phyloP scores from a whole-genome alignment of 1,284 basidiomycete species.

The Athelia psychrophila region DNA sequence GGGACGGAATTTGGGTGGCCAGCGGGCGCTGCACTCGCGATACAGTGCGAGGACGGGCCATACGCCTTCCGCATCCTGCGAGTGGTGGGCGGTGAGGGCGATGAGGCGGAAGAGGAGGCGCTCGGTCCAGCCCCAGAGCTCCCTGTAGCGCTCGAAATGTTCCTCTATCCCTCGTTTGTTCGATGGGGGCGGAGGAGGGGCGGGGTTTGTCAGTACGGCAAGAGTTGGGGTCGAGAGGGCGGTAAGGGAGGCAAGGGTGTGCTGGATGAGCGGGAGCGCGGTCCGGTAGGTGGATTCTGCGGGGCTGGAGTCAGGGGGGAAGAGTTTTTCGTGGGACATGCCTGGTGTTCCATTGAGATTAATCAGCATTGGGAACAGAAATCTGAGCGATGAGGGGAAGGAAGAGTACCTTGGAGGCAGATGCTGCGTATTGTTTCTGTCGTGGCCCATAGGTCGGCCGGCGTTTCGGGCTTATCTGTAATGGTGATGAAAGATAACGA shows the following conservation, averaged over 20 bases:
- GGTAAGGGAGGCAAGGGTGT: too few relatives aligned
- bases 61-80: constrained; percentile 36
- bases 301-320: too few relatives aligned
- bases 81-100: constrained; percentile 45
- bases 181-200: too few relatives aligned
- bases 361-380: constrained; percentile 1
- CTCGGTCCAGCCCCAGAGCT: constrained; percentile 81
- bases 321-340: constrained; percentile 46
- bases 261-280: too few relatives aligned
- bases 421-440: constrained; percentile 62
- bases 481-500: too few relatives aligned
- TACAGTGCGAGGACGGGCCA: constrained; percentile 68
- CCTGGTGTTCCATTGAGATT: constrained; percentile 25
- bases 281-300: too few relatives aligned
- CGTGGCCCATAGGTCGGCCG: constrained; percentile 60
- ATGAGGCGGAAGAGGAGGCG: constrained; percentile 68
- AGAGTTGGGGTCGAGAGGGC: too few relatives aligned
- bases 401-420: constrained; percentile 61
- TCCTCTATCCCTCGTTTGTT: constrained; percentile 56
- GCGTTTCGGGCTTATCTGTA: constrained; percentile 29
- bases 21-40: constrained; percentile 57
- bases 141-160: constrained; percentile 39
- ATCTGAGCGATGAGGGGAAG: background rate
- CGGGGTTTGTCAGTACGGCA: background rate
- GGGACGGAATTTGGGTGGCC: constrained; percentile 75